Base-by-base conservation (phyloP, 352 stramenopile species). In the Globisporangium middletonii region DNA sequence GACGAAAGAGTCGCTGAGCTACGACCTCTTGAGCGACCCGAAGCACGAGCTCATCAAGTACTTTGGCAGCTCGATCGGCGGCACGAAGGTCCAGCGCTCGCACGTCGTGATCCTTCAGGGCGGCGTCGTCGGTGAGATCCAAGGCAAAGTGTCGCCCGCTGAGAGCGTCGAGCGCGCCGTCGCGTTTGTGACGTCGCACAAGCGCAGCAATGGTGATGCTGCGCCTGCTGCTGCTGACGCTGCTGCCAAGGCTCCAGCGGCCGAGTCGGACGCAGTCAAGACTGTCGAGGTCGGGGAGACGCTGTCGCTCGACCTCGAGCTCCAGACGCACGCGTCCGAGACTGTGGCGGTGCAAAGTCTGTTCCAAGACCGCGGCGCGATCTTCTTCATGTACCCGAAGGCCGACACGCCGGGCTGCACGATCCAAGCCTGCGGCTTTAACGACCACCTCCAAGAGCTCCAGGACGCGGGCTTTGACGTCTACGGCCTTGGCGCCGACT, bases 371-470 rank as follows among this genome's bases (percentile, higher is more conserved):
- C 73, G 83, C 16, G 84, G 83, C 23, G 81, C 70, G 44, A 86
- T 95, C 55, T 92, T 95, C 69, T 95, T 95, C 67, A 94, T 94
- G 79, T 95, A 88, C 65, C 83, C 86, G 6, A 92, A 92, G 59
- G 86, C 86, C 0, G 79, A 95, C 62, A 95, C 86, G 8, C 80
- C 82, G 4, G 86, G 83, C 5, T 95, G 86, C 62, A 95, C 86
- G 48, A 79, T 76, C 28, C 86, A 95, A 64, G 82, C 86, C 15
- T 92, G 82, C 35, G 83, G 83, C 19, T 95, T 89, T 69, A 92
- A 92, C 60, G 79, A 92, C 69, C 77, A 92, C 66, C 65, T 92
- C 44, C 71, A 84, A 46, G 68, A 76, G 54, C 89, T 95, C 61
- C 86, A 79, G 52, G 71, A 71, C 26, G 79, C 79, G 0, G 86